Percentiles rank a stretch among this genome's conserved stretches.
Conservation (phyloP, 495 filamentous ascomycete genomes). For the Xylaria longipes region DNA sequence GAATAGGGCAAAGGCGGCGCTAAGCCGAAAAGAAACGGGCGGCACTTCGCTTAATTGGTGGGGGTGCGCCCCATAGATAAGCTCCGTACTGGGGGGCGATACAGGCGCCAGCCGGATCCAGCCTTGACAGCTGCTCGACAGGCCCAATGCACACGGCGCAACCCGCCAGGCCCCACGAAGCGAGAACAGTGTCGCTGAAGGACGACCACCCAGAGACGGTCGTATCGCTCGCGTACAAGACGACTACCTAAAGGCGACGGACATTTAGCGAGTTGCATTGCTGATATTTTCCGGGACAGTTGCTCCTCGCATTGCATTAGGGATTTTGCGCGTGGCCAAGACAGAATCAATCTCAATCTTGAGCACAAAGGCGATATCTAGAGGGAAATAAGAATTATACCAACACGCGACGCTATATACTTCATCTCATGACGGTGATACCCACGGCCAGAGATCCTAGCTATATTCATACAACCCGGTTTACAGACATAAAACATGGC, state of each 20-base stretch:
- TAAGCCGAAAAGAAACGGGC: conserved; percentile 25
- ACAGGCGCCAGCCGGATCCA: conserved; percentile 7
- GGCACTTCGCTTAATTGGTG: conserved; percentile 39
- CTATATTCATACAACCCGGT: not conserved
- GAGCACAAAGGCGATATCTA: conserved; percentile 40
- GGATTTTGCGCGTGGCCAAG: conserved; percentile 41
- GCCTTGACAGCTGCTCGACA: conserved; percentile 1
- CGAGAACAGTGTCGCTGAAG: conserved; percentile 74
- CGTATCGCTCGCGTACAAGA: conserved; percentile 92
- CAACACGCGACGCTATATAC: conserved; percentile 32
- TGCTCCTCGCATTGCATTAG: conserved; percentile 42
- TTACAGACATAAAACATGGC: not conserved
- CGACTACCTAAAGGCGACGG: conserved; percentile 77
- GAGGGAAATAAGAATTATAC: conserved; percentile 42
- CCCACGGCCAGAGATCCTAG: not conserved
- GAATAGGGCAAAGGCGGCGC: conserved; percentile 39
- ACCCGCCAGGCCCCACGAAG: conserved; percentile 77
- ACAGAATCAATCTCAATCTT: conserved; percentile 36
- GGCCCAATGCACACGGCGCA: conserved; percentile 19
- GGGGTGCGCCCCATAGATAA: not conserved
- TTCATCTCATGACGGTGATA: conserved; percentile 13
- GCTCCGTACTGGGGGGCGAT: not conserved
- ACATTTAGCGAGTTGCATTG: conserved; percentile 26
- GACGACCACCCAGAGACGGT: conserved; percentile 89
- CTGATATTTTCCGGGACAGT: conserved; percentile 41